Conservation (phyloP, 2,329 filamentous ascomycete species). For the Fusarium guadeloupense region DNA sequence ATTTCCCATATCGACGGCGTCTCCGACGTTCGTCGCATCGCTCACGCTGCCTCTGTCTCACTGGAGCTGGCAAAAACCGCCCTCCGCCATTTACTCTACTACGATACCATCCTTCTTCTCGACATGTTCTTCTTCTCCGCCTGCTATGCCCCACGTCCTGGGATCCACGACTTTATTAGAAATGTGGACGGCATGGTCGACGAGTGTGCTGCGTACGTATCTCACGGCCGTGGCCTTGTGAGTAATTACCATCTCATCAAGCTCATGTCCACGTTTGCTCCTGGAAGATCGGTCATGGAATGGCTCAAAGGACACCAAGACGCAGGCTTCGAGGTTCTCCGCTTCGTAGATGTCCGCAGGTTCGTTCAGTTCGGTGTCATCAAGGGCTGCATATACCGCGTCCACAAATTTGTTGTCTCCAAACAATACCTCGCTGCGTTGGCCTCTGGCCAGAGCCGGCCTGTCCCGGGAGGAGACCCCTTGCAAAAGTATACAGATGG, state of each 20-base stretch:
- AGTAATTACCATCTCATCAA: slow-evolving; percentile 75
- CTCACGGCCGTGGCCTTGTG: slow-evolving; percentile 56
- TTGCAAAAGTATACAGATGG: slow-evolving; percentile 78
- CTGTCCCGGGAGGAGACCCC: slow-evolving; percentile 55
- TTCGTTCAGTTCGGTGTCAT: slow-evolving; percentile 96
- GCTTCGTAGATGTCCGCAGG: slow-evolving; percentile 84
- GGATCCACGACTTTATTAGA: slow-evolving; percentile 80
- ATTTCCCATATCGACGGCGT: slow-evolving; percentile 90
- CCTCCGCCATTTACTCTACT: slow-evolving; percentile 89
- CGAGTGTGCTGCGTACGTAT: slow-evolving; percentile 88
- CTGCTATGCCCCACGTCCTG: slow-evolving; percentile 84
- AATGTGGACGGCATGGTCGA: slow-evolving; percentile 80
- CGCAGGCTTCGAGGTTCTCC: slow-evolving; percentile 70
- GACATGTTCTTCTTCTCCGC: slow-evolving; percentile 96
- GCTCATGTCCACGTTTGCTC: slow-evolving; percentile 85
- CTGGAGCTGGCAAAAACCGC: slow-evolving; percentile 86
- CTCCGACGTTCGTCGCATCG: slow-evolving; percentile 87
- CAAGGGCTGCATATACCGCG: slow-evolving; percentile 91
- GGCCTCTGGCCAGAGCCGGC: slow-evolving; percentile 62
- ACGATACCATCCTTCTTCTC: slow-evolving; percentile 87
- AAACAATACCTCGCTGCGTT: slow-evolving; percentile 68
- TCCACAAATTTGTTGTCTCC: slow-evolving; percentile 88
- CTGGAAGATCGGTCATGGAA: slow-evolving; percentile 84
- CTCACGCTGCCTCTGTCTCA: slow-evolving; percentile 84
- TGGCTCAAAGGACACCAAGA: slow-evolving; percentile 83